A percentile compares a stretch with the other conserved stretches of the same genome.
phyloP scores from a whole-genome alignment of 306 rosid genomes.

The Delonix regia region DNA sequence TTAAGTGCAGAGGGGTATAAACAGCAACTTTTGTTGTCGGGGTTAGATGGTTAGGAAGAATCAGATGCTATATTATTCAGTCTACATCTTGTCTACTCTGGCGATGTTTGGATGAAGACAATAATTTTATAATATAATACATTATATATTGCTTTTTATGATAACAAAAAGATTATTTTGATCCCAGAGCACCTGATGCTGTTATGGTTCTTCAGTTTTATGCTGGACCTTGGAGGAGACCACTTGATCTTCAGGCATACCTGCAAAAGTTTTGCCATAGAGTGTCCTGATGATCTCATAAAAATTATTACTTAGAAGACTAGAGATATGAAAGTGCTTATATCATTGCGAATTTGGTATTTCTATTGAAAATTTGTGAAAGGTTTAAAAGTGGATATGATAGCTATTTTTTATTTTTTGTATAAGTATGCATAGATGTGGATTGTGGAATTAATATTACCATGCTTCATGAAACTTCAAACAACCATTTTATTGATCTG shows the following conservation, averaged over 20 bases:
- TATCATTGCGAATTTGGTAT: neutral
- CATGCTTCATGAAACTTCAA: slow-evolving; percentile 2
- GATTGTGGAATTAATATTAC: neutral
- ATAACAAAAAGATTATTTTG: too few relatives aligned
- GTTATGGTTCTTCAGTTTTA: neutral
- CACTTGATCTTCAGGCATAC: too few relatives aligned
- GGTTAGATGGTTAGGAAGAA: neutral
- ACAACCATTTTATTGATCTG: neutral
- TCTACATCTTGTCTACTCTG: neutral
- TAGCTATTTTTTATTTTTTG: neutral
- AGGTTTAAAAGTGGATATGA: neutral
- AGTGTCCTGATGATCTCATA: neutral
- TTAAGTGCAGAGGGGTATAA: too few relatives aligned
- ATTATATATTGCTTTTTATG: too few relatives aligned
- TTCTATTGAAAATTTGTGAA: too few relatives aligned
- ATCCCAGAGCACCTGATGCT: neutral
- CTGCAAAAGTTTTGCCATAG: neutral
- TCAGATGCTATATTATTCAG: neutral
- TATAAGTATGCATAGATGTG: neutral
- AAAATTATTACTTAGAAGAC: neutral
- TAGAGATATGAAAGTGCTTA: neutral
- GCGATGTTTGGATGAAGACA: neutral
- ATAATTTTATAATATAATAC: too few relatives aligned
- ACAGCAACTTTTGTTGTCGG: neutral
- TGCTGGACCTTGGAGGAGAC: neutral